phyloP scores from a whole-genome alignment of 208 protist species.

The Acanthamoeba culbertsoni region DNA sequence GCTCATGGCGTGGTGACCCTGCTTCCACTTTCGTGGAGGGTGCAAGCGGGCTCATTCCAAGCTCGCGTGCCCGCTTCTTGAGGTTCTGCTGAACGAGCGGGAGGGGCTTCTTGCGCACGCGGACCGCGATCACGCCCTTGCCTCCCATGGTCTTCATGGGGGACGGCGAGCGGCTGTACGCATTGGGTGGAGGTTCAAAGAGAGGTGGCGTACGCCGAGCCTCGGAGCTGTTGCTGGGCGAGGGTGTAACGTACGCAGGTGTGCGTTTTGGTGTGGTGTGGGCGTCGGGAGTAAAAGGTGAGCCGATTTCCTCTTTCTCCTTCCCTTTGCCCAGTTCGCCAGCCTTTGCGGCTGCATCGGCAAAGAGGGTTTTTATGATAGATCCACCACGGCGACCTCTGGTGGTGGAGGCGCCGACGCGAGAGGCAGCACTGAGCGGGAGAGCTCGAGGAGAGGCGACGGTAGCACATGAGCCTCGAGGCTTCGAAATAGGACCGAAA shows the following conservation, averaged over 20 bases:
- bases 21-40: not conserved
- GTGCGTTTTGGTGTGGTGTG: no score
- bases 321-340: no score
- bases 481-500: no score
- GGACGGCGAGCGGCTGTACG: not conserved
- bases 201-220: not conserved
- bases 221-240: no score
- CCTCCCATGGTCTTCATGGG: not conserved
- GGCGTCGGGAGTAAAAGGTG: no score
- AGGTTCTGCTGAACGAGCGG: not conserved
- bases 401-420: not conserved
- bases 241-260: no score
- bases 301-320: no score
- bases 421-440: not conserved
- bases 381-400: not conserved
- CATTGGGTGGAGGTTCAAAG: not conserved
- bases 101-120: not conserved
- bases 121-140: not conserved
- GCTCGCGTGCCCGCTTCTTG: not conserved
- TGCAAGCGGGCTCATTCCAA: not conserved
- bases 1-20: not conserved
- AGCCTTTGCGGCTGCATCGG: not conserved
- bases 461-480: no score
- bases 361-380: constrained; percentile 20
- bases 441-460: no score